phyloP scores from a whole-genome alignment of 176 grass and related monocot genomes.

The Aegilops speltoides region DNA sequence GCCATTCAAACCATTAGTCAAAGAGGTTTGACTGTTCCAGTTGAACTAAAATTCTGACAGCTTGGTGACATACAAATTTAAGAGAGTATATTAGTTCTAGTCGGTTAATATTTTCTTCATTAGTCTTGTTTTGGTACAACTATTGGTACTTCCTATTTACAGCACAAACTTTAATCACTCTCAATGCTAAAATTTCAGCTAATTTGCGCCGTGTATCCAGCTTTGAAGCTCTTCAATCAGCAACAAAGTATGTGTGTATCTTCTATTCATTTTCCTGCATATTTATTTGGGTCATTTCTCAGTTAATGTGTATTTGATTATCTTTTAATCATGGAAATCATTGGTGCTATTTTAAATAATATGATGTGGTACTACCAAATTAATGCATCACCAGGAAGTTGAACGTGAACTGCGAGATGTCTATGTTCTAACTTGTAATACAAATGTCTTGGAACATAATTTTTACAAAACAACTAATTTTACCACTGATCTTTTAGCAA shows the following conservation, averaged over 20 bases:
- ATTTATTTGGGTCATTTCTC: background rate
- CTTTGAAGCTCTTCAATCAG: conserved; percentile 94
- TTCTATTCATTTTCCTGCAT: conserved; percentile 12
- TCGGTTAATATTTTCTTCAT: conserved; percentile 8
- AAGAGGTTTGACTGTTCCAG: background rate
- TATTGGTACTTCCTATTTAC: background rate
- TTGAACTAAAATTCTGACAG: background rate
- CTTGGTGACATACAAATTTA: background rate
- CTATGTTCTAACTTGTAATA: background rate
- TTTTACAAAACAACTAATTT: background rate
- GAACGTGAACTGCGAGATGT: background rate
- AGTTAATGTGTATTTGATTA: background rate
- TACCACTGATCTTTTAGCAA: background rate
- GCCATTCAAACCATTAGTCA: background rate
- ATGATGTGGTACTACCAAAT: background rate
- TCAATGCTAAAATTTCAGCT: conserved; percentile 64
- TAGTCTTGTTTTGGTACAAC: background rate
- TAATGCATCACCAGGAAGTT: background rate
- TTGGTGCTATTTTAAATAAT: background rate
- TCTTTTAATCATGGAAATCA: background rate
- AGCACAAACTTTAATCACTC: conserved; percentile 32
- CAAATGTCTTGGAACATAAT: background rate
- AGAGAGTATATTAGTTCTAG: background rate
- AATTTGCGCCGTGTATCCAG: conserved; percentile 84
- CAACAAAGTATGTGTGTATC: conserved; percentile 74